Conservation (phyloP, 2,329 filamentous ascomycete genomes). For the Pestalotiopsis sp. region DNA sequence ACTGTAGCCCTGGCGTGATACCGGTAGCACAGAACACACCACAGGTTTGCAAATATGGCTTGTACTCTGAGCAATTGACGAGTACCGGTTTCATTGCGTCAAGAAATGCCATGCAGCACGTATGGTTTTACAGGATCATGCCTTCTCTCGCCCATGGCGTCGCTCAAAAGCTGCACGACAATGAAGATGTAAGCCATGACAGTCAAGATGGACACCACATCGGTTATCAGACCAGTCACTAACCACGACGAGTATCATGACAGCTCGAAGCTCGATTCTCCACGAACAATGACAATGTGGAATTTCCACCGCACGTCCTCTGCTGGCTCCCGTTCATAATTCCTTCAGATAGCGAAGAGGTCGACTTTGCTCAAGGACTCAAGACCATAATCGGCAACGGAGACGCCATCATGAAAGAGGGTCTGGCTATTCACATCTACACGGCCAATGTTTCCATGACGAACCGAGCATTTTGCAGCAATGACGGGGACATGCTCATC, state of each 20-base stretch:
- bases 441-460: conserved; percentile 49
- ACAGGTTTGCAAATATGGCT: conserved; percentile 29
- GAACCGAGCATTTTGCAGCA: conserved; percentile 48
- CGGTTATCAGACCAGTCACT: background rate
- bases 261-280: conserved; percentile 37
- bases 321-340: conserved; percentile 42
- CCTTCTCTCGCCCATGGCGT: conserved; percentile 29
- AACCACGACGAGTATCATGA: background rate
- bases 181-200: conserved; percentile 13
- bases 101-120: conserved; percentile 24
- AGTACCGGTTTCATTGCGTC: conserved; percentile 29
- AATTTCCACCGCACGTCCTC: conserved; percentile 41
- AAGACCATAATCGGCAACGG: conserved; percentile 52
- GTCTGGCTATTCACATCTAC: conserved; percentile 52
- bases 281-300: conserved; percentile 41
- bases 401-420: conserved; percentile 52
- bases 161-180: conserved; percentile 15
- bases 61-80: conserved; percentile 33
- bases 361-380: conserved; percentile 50
- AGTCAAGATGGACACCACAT: background rate
- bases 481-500: conserved; percentile 68
- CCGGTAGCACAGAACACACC: conserved; percentile 24
- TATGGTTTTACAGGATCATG: conserved; percentile 34
- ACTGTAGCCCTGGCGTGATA: conserved; percentile 15
- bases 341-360: conserved; percentile 30